Conservation (phyloP, 2,329 filamentous ascomycete species). For the Fusarium nisikadoi region DNA sequence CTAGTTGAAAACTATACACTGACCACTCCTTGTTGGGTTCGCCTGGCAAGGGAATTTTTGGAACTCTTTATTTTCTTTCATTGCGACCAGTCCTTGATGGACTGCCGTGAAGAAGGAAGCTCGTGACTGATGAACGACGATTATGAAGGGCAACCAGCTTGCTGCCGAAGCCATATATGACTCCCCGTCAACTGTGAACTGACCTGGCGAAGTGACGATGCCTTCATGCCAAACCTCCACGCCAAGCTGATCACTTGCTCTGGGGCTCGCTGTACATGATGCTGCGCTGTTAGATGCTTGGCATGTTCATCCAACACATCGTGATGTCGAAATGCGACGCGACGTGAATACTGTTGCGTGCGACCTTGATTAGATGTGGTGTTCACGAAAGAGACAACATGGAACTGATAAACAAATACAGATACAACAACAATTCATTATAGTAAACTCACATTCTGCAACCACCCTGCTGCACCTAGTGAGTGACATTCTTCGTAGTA, state of each 20-base stretch:
- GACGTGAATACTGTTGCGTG: background rate
- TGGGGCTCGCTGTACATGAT: no score
- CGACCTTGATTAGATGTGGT: background rate
- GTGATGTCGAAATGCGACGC: background rate
- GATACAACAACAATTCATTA: background rate
- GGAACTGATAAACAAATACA: background rate
- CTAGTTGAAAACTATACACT: slow-evolving; percentile 87
- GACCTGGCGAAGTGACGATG: background rate
- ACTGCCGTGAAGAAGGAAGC: slow-evolving; percentile 54
- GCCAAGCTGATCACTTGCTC: no score
- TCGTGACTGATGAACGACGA: background rate
- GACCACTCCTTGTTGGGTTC: slow-evolving; percentile 75
- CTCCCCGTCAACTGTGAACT: background rate
- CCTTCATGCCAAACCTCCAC: no score
- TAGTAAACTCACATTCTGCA: background rate
- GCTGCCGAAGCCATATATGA: accelerated
- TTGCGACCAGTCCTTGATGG: slow-evolving; percentile 50
- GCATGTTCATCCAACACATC: background rate
- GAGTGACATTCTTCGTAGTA: background rate
- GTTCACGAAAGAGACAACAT: background rate
- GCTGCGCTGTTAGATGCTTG: background rate
- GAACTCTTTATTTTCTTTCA: slow-evolving; percentile 58
- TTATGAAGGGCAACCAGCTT: accelerated
- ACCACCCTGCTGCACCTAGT: background rate
- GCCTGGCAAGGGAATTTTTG: slow-evolving; percentile 80